Percentiles rank a stretch among this genome's conserved stretches.
Evolutionary conservation across 345 rosid genomes (phyloP).

Genomic region (Camelina hispida): DNA sequence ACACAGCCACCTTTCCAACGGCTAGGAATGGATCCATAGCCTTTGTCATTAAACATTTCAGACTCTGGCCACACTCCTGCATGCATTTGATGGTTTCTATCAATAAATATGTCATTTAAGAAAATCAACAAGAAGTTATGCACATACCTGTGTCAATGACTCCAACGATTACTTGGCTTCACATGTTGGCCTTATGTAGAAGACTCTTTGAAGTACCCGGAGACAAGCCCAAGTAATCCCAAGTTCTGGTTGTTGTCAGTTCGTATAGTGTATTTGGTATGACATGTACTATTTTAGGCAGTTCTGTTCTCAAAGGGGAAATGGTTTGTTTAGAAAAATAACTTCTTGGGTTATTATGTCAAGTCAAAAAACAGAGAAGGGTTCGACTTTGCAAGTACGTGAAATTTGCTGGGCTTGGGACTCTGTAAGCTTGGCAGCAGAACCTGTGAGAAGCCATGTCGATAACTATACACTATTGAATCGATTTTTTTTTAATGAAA

Average conservation of each 20-base stretch:
- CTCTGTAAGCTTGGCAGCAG: slow-evolving; percentile 64
- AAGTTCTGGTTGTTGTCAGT: slow-evolving; percentile 68
- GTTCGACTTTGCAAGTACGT: slow-evolving; percentile 35
- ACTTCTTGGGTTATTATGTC: neutral
- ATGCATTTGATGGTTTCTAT: neutral
- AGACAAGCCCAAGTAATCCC: slow-evolving; percentile 64
- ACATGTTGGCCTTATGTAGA: slow-evolving; percentile 52
- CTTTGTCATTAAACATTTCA: slow-evolving; percentile 38
- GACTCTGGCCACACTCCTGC: slow-evolving; percentile 38
- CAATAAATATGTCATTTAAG: neutral
- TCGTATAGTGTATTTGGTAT: slow-evolving; percentile 58
- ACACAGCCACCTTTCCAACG: slow-evolving; percentile 39
- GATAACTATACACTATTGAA: slow-evolving; percentile 64
- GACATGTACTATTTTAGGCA: slow-evolving; percentile 64
- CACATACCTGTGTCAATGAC: slow-evolving; percentile 61
- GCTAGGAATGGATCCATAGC: slow-evolving; percentile 29
- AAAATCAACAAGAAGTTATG: neutral
- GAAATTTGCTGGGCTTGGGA: slow-evolving; percentile 55
- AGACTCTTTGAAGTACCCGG: slow-evolving; percentile 44
- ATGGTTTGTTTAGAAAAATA: neutral
- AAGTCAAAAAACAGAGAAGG: neutral
- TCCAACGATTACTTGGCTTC: slow-evolving; percentile 63
- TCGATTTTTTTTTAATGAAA: too few relatives aligned
- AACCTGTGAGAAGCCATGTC: slow-evolving; percentile 75
- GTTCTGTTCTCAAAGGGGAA: slow-evolving; percentile 37